These are phyloP conservation scores for Lobulomyces angularis DNA, from an alignment of 192 early-diverging fungal species.

Conservation along the genomic window DNA sequence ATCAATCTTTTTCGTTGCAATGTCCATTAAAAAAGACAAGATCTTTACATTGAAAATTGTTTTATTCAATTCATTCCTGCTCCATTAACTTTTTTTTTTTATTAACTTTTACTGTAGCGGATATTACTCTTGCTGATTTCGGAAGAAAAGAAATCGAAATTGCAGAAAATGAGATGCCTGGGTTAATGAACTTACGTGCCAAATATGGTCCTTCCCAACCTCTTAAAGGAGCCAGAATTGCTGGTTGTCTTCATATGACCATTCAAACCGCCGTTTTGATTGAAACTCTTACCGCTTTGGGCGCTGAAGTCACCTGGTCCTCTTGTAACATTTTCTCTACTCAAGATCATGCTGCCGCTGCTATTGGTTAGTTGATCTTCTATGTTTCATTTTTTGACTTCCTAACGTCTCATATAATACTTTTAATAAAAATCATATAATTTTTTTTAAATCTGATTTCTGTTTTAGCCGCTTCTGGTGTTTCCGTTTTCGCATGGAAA, in stretches of 20 bases:
- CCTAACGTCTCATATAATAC: too few relatives aligned
- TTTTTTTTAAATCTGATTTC: too few relatives aligned
- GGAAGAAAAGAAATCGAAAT: conserved; percentile 94
- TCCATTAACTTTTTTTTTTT: background rate
- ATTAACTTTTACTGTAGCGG: conserved; percentile 67
- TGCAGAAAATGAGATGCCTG: conserved; percentile 98
- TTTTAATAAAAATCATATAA: too few relatives aligned
- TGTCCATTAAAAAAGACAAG: too few relatives aligned
- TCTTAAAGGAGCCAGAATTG: conserved; percentile 89
- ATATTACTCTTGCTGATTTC: conserved; percentile 88
- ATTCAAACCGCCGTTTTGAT: conserved; percentile 98
- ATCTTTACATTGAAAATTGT: too few relatives aligned
- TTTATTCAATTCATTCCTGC: background rate
- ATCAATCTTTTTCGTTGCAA: too few relatives aligned
- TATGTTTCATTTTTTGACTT: background rate
- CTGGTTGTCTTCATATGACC: conserved; percentile 98
- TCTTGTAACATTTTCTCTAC: conserved; percentile 95
- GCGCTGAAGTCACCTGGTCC: conserved; percentile 85
- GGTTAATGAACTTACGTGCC: conserved; percentile 82
- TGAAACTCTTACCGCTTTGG: conserved; percentile 88
- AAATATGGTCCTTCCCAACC: conserved; percentile 86
- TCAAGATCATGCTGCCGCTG: conserved; percentile 97
- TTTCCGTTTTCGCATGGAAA: conserved; percentile 99
- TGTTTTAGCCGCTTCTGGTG: too few relatives aligned
- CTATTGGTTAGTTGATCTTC: conserved; percentile 36